Conservation (phyloP, 108 stramenopile species). For the Skeletonema costatum region DNA sequence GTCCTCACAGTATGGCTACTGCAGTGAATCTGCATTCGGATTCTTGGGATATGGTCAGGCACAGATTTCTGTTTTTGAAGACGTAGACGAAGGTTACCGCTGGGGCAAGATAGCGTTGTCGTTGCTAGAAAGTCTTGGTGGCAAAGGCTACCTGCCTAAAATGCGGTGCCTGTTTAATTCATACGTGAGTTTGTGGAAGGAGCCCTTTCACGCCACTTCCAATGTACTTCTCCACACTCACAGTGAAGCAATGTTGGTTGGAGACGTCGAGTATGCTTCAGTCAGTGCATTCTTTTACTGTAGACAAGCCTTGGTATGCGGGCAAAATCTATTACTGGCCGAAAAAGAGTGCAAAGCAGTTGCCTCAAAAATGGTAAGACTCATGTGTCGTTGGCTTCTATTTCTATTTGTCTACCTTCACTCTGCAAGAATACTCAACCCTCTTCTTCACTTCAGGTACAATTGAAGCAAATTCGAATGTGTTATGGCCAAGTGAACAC, state of each 20-base stretch:
- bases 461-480: neutral
- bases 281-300: neutral
- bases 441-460: neutral
- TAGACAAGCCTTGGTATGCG: neutral
- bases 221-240: neutral
- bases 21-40: slow-evolving; percentile 20
- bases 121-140: slow-evolving; percentile 4
- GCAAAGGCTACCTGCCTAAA: neutral
- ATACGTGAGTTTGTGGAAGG: neutral
- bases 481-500: neutral
- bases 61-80: slow-evolving; percentile 12
- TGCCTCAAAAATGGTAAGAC: neutral
- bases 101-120: slow-evolving; percentile 24
- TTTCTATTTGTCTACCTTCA: neutral
- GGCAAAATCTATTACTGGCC: neutral
- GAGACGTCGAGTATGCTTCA: neutral
- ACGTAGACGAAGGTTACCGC: slow-evolving; percentile 19
- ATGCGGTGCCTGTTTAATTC: neutral
- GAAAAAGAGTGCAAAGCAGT: slow-evolving; percentile 1
- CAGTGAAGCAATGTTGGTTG: neutral
- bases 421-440: neutral
- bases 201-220: neutral
- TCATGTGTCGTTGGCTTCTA: neutral
- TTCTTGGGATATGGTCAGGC: slow-evolving; percentile 10
- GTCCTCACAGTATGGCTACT: slow-evolving; percentile 20